A percentile compares a stretch with the other conserved stretches of the same genome.
These are phyloP conservation scores for Penicillium sumatraense DNA, from an alignment of 2,329 filamentous ascomycete species.

Conservation along the genomic window DNA sequence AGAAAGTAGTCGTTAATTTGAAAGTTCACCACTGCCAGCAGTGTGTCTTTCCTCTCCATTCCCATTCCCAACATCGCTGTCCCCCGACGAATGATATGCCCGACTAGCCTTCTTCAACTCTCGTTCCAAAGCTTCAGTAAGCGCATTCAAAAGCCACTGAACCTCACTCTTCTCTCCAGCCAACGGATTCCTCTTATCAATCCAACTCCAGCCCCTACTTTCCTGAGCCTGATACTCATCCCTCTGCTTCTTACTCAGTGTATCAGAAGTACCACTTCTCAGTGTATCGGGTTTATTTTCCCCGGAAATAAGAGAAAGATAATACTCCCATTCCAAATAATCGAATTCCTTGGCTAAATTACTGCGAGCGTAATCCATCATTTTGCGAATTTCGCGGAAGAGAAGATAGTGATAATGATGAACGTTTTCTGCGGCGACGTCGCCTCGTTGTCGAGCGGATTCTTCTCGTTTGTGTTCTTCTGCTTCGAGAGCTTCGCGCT, in stretches of 20 bases:
- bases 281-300: conserved; percentile 26
- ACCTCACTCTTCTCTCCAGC: conserved; percentile 48
- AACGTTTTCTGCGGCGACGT: conserved; percentile 51
- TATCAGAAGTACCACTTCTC: not conserved
- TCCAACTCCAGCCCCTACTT: conserved; percentile 43
- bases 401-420: conserved; percentile 54
- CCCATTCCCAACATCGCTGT: not conserved
- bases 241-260: conserved; percentile 29
- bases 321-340: conserved; percentile 55
- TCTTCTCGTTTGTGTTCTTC: conserved; percentile 48
- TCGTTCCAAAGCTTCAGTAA: conserved; percentile 44
- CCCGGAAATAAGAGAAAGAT: conserved; percentile 52
- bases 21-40: not conserved
- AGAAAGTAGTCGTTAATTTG: not conserved
- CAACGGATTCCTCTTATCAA: conserved; percentile 43
- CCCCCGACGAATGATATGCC: conserved; percentile 12
- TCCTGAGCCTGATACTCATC: conserved; percentile 8
- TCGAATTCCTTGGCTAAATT: conserved; percentile 41
- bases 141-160: conserved; percentile 47
- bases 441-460: conserved; percentile 46
- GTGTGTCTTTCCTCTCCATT: not conserved
- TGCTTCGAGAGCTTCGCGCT: conserved; percentile 45
- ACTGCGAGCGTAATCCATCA: conserved; percentile 41
- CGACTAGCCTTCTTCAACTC: conserved; percentile 39
- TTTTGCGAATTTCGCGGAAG: conserved; percentile 43